Evolutionary conservation across 345 rosid genomes (phyloP), one percentile per base, ranked within the genome.

Genomic region (Laguncularia racemosa): DNA sequence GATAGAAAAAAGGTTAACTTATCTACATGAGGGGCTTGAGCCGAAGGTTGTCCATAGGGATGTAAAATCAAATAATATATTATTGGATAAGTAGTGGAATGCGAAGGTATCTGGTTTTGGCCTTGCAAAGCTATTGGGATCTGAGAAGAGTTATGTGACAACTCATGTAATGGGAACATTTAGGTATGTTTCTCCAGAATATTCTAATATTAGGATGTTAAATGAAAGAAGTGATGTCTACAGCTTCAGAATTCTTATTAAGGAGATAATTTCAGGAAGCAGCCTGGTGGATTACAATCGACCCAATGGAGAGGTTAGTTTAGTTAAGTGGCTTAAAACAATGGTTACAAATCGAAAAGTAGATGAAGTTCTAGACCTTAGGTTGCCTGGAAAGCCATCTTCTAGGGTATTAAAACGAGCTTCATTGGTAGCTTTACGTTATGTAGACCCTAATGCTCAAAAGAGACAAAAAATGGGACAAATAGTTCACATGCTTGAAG

Each of bases 161-260:
- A 90, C 97, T 58, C 97, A 95, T 13, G 97, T 90, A 51, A 90
- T 90, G 97, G 97, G 97, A 65, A 86, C 97, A 45, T 91, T 91
- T 49, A 96, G 97, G 91, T 92, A 88, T 60, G 98, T 92, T 57
- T 96, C 98, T 52, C 98, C 98, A 17, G 98, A 92, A 57, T 92
- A 92, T 63, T 96, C 98, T 10, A 86, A 96, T 71, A 92, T 96
- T 0, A 96, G 98, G 49, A 92, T 92, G 98, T 74, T 92, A 77
- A 92, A 88, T 50, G 98, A 92, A 75, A 86, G 87, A 68, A 92
- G 98, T 49, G 96, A 92, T 71, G 92, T 77, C 1, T 92, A 92
- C 69, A 86, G 98, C 71, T 92, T 92, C 33, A 96, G 98, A 43
- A 86, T 92, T 68, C 91, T 92, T 55, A 67, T 92, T 23, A 92